Evolutionary conservation across 139 green algal genomes (phyloP).

Genomic region (Chlamydomonas sphaeroides): DNA sequence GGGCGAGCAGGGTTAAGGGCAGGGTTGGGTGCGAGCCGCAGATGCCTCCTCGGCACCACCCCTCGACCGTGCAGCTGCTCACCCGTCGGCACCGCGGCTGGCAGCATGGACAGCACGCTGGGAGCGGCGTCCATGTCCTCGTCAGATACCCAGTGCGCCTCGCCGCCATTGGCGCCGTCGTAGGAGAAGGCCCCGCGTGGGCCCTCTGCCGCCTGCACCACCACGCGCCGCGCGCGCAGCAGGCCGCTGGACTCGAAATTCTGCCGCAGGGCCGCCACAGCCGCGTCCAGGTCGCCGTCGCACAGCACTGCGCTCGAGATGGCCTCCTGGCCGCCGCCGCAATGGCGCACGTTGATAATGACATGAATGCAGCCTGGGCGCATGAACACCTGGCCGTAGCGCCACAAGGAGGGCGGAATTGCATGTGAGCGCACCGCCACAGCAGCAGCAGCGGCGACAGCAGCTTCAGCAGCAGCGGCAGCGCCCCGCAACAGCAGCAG

Average conservation of each 20-base stretch:
- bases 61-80: neutral
- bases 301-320: conserved; percentile 13
- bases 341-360: conserved; percentile 20
- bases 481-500: too few relatives aligned
- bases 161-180: neutral
- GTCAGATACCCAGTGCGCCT: conserved; percentile 21
- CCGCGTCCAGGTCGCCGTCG: neutral
- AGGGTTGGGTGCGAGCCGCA: too few relatives aligned
- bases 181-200: neutral
- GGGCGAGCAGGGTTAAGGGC: too few relatives aligned
- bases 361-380: conserved; percentile 32
- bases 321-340: neutral
- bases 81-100: neutral
- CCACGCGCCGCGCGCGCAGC: conserved; percentile 17
- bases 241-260: conserved; percentile 8
- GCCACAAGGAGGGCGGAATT: too few relatives aligned
- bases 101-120: neutral
- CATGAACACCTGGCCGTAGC: conserved; percentile 24
- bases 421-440: too few relatives aligned
- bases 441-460: too few relatives aligned
- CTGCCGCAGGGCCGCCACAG: neutral
- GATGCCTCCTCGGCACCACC: too few relatives aligned
- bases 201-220: conserved; percentile 31
- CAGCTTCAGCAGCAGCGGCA: too few relatives aligned
- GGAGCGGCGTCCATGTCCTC: neutral